Percentiles rank a stretch among this genome's conserved stretches.
phyloP scores from a whole-genome alignment of 2,329 filamentous ascomycete genomes.

The Ophiostoma himal-ulmi region DNA sequence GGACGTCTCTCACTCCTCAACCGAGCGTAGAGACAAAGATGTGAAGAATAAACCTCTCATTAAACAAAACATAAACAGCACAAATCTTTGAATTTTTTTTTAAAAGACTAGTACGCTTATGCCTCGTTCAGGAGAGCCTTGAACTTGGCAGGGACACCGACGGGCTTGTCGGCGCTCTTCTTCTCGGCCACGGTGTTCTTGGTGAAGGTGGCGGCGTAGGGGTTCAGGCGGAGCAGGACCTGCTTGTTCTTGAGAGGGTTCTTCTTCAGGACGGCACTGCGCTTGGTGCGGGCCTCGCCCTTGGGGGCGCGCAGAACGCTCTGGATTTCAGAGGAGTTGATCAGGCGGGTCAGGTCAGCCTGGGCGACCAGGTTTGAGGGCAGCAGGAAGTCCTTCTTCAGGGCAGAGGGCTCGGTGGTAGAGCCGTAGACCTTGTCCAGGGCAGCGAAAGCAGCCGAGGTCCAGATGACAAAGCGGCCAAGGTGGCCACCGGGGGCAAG shows the following conservation, averaged over 20 bases:
- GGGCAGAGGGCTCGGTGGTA: slow-evolving; percentile 78
- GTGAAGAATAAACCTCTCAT: not conserved
- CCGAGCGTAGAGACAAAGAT: not conserved
- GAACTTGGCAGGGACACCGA: slow-evolving; percentile 28
- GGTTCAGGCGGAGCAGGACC: slow-evolving; percentile 96
- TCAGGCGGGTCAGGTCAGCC: slow-evolving; percentile 92
- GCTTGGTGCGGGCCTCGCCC: slow-evolving; percentile 85
- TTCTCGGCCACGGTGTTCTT: slow-evolving; percentile 77
- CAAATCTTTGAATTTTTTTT: not conserved
- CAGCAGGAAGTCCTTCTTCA: slow-evolving; percentile 99
- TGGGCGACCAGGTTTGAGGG: slow-evolving; percentile 88
- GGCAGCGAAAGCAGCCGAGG: slow-evolving; percentile 91
- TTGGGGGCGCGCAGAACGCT: slow-evolving; percentile 87
- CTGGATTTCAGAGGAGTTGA: slow-evolving; percentile 99
- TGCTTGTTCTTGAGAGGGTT: slow-evolving; percentile 99
- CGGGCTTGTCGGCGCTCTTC: slow-evolving; percentile 39
- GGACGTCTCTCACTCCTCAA: slow-evolving; percentile 6
- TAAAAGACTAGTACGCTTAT: slow-evolving; percentile 20
- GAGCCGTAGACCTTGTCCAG: slow-evolving; percentile 96
- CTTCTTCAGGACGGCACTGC: slow-evolving; percentile 94
- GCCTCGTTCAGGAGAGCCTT: slow-evolving; percentile 29
- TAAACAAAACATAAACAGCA: not conserved
- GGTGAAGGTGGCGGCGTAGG: slow-evolving; percentile 85
- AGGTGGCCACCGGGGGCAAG: slow-evolving; percentile 98
- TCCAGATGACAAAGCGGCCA: slow-evolving; percentile 98